These are phyloP conservation scores for Dendrobium nobile DNA, from an alignment of 106 monocot genomes.

Conservation along the genomic window DNA sequence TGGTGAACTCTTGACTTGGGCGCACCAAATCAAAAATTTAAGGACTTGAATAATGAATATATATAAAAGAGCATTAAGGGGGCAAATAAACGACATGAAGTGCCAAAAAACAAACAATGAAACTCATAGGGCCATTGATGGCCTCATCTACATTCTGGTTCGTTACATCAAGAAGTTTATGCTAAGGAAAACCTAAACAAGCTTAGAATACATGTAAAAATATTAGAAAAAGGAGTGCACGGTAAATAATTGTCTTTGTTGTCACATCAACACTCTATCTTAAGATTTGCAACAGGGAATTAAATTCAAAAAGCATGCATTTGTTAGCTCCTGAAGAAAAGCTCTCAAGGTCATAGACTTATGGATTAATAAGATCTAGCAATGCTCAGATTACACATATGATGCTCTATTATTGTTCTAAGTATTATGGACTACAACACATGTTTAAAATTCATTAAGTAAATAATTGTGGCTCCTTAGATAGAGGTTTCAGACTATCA, in stretches of 20 bases:
- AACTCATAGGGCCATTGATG: background rate
- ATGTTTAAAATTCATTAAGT: no score
- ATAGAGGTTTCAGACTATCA: no score
- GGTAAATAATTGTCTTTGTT: background rate
- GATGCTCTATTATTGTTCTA: no score
- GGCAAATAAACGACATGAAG: background rate
- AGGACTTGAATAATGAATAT: background rate
- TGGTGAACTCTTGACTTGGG: background rate
- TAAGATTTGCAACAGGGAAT: background rate
- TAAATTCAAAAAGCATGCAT: background rate
- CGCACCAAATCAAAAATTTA: background rate
- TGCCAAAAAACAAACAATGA: background rate
- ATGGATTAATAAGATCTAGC: no score
- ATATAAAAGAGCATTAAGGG: background rate
- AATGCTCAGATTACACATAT: no score
- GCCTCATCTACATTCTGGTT: background rate
- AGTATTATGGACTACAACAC: no score
- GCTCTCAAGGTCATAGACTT: background rate
- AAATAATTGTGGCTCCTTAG: no score
- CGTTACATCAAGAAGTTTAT: background rate
- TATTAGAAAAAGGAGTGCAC: background rate
- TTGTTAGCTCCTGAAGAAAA: background rate
- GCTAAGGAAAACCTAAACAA: background rate
- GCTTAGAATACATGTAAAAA: background rate
- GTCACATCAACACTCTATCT: background rate